phyloP scores from a whole-genome alignment of 306 rosid genomes.

The Dalbergia oliveri region DNA sequence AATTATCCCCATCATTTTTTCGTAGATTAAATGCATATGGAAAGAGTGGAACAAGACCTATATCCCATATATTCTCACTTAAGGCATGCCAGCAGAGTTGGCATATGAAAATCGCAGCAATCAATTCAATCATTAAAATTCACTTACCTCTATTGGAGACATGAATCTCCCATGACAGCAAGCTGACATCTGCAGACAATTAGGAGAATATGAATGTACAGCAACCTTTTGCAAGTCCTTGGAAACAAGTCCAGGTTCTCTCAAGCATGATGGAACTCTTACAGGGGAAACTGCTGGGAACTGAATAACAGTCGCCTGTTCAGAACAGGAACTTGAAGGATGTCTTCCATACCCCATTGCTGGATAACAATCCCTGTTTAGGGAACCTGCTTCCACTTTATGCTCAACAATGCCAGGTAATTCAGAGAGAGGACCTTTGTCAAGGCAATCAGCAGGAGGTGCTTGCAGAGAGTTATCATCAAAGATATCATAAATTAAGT shows the following conservation, averaged over 20 bases:
- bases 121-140: slow-evolving; percentile 18
- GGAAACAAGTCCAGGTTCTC: slow-evolving; percentile 46
- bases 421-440: slow-evolving; percentile 43
- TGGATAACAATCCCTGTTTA: slow-evolving; percentile 35
- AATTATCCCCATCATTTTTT: background rate
- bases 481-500: slow-evolving; percentile 61
- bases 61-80: slow-evolving; percentile 6
- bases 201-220: slow-evolving; percentile 39
- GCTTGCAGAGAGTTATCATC: slow-evolving; percentile 50
- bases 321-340: slow-evolving; percentile 40
- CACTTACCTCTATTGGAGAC: slow-evolving; percentile 70
- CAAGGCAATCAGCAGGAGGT: slow-evolving; percentile 43
- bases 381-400: slow-evolving; percentile 44
- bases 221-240: slow-evolving; percentile 33
- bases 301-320: slow-evolving; percentile 47
- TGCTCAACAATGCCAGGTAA: slow-evolving; percentile 42
- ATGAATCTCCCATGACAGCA: slow-evolving; percentile 41
- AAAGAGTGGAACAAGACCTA: background rate
- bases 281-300: slow-evolving; percentile 41
- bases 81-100: slow-evolving; percentile 27
- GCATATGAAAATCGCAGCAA: slow-evolving; percentile 13
- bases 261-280: slow-evolving; percentile 38
- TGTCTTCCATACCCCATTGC: slow-evolving; percentile 32
- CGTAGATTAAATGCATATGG: background rate
- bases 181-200: slow-evolving; percentile 46